These are phyloP conservation scores for Starmerella tilneyi DNA, from an alignment of 805 yeast species.

Conservation along the genomic window DNA sequence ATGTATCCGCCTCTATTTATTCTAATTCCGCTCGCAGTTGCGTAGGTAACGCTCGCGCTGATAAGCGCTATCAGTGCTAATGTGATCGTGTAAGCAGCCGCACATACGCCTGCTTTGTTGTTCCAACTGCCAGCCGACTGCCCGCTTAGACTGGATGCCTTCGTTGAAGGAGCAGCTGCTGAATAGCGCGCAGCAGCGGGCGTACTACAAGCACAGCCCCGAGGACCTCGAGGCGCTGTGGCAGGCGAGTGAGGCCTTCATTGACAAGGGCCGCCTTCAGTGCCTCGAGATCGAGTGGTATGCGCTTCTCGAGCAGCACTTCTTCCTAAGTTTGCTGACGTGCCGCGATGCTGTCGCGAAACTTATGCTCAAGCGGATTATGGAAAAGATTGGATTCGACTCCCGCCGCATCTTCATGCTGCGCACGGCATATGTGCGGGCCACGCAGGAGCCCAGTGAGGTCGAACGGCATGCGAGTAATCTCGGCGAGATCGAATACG, in stretches of 20 bases:
- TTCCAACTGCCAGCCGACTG: background rate
- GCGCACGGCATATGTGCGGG: conserved; percentile 47
- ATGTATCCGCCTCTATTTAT: background rate
- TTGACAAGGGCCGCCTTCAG: conserved; percentile 26
- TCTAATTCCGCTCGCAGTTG: no score
- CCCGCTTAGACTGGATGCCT: background rate
- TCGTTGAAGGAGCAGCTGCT: conserved; percentile 38
- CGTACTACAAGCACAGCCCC: conserved; percentile 44
- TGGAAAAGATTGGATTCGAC: conserved; percentile 53
- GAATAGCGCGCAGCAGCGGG: conserved; percentile 41
- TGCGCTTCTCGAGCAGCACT: conserved; percentile 59
- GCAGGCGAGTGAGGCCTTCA: conserved; percentile 34
- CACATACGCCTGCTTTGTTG: no score
- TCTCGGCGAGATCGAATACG: conserved; percentile 19
- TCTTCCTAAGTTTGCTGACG: conserved; percentile 52
- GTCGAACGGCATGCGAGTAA: conserved; percentile 34
- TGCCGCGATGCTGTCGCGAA: conserved; percentile 64
- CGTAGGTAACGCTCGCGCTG: no score
- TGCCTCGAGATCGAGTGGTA: conserved; percentile 37
- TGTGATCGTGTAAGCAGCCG: background rate
- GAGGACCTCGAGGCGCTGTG: conserved; percentile 37
- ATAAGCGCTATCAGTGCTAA: background rate
- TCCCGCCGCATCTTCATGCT: conserved; percentile 50
- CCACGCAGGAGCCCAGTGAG: conserved; percentile 37
- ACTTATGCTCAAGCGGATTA: conserved; percentile 48